Conservation (phyloP, 257 asterid genomes). For the Solanum chiquidenum region DNA sequence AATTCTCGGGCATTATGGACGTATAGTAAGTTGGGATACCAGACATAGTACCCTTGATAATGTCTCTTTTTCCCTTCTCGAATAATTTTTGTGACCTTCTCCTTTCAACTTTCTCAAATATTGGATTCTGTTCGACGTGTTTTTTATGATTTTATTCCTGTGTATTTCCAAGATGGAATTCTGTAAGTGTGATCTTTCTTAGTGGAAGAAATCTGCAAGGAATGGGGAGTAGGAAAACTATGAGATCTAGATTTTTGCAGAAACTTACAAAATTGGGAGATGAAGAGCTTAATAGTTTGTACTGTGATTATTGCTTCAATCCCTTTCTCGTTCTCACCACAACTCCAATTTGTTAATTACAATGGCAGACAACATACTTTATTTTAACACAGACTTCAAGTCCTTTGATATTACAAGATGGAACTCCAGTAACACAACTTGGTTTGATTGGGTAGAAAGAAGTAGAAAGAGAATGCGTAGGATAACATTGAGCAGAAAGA, state of each 20-base stretch:
- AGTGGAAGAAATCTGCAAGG: neutral
- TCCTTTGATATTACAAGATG: neutral
- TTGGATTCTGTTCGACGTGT: neutral
- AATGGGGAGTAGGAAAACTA: neutral
- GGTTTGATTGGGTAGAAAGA: neutral
- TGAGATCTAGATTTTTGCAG: neutral
- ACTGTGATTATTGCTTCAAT: neutral
- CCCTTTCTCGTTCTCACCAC: neutral
- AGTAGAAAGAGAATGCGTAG: neutral
- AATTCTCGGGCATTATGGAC: neutral
- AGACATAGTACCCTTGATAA: neutral
- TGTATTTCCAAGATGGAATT: neutral
- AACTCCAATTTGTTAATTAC: neutral
- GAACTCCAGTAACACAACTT: neutral
- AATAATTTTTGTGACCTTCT: neutral
- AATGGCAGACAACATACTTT: neutral
- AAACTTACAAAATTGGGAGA: neutral
- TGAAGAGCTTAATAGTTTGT: neutral
- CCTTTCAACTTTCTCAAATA: neutral
- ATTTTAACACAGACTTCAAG: neutral
- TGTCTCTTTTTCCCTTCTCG: neutral
- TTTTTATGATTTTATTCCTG: neutral
- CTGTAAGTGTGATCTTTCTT: neutral
- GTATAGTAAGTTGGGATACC: neutral
- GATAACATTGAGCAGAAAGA: neutral